Conservation (phyloP, 2,329 filamentous ascomycete genomes). For the Trichoderma endophyticum region DNA sequence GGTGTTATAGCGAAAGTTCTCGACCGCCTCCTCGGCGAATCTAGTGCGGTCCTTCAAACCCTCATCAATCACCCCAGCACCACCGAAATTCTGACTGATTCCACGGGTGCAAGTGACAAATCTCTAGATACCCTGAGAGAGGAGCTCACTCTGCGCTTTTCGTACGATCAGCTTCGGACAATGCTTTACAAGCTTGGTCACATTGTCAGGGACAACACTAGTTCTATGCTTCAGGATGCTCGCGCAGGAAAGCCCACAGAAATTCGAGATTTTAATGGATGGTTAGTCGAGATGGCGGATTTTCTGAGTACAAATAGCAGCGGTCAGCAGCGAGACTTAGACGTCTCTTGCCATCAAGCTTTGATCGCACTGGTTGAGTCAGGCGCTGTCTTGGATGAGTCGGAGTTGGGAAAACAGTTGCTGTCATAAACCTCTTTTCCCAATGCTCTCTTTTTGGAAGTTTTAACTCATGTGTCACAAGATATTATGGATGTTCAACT, state of each 20-base stretch:
- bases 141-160: conserved; percentile 36
- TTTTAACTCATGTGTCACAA: too few species aligned
- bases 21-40: conserved; percentile 69
- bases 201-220: conserved; percentile 53
- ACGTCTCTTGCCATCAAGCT: conserved; percentile 39
- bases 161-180: conserved; percentile 38
- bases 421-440: not conserved
- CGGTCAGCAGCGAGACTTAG: conserved; percentile 4
- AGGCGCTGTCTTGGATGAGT: conserved; percentile 31
- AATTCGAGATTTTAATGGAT: conserved; percentile 59
- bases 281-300: conserved; percentile 47
- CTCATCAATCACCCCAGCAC: conserved; percentile 59
- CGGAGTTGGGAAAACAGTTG: conserved; percentile 31
- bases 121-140: not conserved
- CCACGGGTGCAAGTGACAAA: not conserved
- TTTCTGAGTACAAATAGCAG: conserved; percentile 32
- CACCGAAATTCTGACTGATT: conserved; percentile 35
- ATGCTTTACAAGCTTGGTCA: conserved; percentile 47
- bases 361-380: conserved; percentile 45
- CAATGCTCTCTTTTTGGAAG: too few species aligned
- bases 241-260: conserved; percentile 51
- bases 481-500: not conserved
- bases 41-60: conserved; percentile 66
- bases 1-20: conserved; percentile 56
- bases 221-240: conserved; percentile 62